These are phyloP conservation scores for Blastobotrys persicus DNA, from an alignment of 1,139 yeast species.

Conservation along the genomic window DNA sequence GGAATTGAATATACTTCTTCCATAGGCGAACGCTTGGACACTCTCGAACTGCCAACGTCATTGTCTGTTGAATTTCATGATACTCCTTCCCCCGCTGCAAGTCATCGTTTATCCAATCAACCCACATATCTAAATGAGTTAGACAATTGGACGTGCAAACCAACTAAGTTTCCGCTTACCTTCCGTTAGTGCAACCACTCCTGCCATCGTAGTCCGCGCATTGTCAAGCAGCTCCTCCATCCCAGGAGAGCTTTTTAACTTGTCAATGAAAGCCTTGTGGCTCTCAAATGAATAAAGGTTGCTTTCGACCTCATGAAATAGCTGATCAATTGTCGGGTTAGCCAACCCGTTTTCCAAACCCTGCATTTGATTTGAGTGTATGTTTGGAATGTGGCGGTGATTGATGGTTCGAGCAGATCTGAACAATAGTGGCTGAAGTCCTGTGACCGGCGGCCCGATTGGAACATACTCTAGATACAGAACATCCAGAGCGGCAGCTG, in stretches of 20 bases:
- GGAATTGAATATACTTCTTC: slow-evolving; percentile 26
- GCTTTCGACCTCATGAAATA: slow-evolving; percentile 9
- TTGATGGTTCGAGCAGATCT: not conserved
- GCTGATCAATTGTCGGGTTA: not conserved
- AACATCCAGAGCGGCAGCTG: no score
- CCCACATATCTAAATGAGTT: slow-evolving; percentile 25
- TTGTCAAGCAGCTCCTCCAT: slow-evolving; percentile 23
- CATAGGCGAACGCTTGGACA: slow-evolving; percentile 25
- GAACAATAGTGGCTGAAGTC: not conserved
- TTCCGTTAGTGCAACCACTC: slow-evolving; percentile 19
- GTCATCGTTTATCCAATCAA: slow-evolving; percentile 30
- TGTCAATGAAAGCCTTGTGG: slow-evolving; percentile 6
- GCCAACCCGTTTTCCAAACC: not conserved
- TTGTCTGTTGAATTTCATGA: slow-evolving; percentile 21
- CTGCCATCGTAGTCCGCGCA: slow-evolving; percentile 20
- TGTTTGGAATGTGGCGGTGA: slow-evolving; percentile 1
- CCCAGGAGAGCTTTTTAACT: not conserved
- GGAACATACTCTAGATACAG: no score
- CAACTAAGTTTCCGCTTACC: not conserved
- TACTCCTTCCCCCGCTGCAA: slow-evolving; percentile 10
- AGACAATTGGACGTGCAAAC: not conserved
- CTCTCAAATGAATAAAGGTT: slow-evolving; percentile 8
- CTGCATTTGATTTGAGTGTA: not conserved
- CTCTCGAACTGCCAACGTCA: slow-evolving; percentile 23
- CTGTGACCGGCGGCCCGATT: not conserved